phyloP scores from a whole-genome alignment of 208 protist species.

The Acanthamoeba lenticulata region DNA sequence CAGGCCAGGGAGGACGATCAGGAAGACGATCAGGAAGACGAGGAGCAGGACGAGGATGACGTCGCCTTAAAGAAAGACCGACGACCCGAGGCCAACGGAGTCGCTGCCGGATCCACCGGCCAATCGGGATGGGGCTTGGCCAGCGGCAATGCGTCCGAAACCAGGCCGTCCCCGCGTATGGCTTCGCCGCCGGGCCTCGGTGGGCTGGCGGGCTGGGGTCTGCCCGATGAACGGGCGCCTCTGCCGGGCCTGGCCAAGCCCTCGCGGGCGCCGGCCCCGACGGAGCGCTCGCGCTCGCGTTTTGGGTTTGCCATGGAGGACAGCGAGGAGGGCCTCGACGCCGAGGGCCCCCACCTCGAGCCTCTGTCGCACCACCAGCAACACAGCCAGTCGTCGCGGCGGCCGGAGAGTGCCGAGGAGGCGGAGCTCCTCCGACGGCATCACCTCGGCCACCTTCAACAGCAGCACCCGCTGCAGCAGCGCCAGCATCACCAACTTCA shows the following conservation, averaged over 20 bases:
- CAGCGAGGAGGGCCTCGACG: slow-evolving; percentile 36
- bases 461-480: not conserved
- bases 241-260: not conserved
- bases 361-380: not conserved
- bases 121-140: not conserved
- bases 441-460: not conserved
- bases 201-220: slow-evolving; percentile 1
- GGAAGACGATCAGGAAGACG: not conserved
- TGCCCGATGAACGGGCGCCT: not conserved
- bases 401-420: too few relatives aligned
- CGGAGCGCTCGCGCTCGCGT: not conserved
- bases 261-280: not conserved
- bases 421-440: not conserved
- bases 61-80: too few relatives aligned
- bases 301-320: slow-evolving; percentile 35
- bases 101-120: not conserved
- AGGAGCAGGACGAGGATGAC: not conserved
- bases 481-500: too few relatives aligned
- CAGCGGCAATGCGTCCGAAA: not conserved
- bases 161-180: not conserved
- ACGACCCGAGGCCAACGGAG: not conserved
- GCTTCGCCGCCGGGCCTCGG: not conserved
- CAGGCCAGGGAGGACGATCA: not conserved
- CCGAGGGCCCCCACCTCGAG: not conserved
- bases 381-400: too few relatives aligned